These are phyloP conservation scores for Cinnamomum micranthum DNA, from an alignment of 164 flowering plant species.

Conservation along the genomic window DNA sequence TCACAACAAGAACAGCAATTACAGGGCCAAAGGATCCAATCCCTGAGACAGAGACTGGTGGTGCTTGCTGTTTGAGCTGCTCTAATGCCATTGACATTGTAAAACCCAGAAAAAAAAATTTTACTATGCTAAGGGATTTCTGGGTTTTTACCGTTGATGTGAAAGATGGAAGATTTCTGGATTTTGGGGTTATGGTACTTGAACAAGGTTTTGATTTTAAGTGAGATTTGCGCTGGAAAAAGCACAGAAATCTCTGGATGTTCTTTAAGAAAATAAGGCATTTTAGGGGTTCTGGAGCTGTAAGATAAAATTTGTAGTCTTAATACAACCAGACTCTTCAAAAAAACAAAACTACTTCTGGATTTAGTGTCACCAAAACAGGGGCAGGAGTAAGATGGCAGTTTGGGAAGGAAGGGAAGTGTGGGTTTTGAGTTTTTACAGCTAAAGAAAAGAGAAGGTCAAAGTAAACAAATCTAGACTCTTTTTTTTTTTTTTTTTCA, in stretches of 20 bases:
- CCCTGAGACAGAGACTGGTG: constrained; percentile 33
- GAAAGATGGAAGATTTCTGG: background rate
- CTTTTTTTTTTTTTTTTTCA: background rate
- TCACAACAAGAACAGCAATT: constrained; percentile 63
- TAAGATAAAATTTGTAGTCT: no score
- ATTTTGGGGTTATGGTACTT: background rate
- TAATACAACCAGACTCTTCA: no score
- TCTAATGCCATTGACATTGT: constrained; percentile 20
- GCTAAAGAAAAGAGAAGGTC: background rate
- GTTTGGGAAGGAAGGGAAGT: no score
- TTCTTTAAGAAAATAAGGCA: no score
- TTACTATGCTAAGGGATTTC: no score
- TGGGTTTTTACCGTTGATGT: background rate
- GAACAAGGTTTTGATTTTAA: background rate
- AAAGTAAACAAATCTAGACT: background rate
- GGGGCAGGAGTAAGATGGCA: background rate
- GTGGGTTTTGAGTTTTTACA: background rate
- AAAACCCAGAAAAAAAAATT: background rate
- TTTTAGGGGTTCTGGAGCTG: no score
- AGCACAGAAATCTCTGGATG: no score
- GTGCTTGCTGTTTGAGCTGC: constrained; percentile 24
- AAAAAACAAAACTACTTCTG: background rate
- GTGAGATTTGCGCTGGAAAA: background rate
- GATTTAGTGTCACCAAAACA: background rate
- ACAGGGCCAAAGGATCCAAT: constrained; percentile 70